Base-by-base conservation (phyloP, 2,329 filamentous ascomycete species). In the Microthyrium microscopicum region DNA sequence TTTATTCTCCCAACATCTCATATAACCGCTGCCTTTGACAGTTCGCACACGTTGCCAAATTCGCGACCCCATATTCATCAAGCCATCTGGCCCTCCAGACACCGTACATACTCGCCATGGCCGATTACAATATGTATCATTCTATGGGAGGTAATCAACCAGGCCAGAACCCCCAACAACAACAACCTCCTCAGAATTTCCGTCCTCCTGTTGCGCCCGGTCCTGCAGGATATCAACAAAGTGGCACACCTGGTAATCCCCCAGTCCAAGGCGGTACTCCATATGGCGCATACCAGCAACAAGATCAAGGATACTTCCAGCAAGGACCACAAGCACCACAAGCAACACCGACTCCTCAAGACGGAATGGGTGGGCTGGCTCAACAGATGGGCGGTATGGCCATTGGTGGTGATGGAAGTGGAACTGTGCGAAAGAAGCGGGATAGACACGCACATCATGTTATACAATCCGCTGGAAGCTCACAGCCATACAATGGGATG, bases 371-470 rank as follows among this genome's bases (percentile, higher is more conserved):
- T 47, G 62, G 61, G 12, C 52, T 83, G 39, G 66, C 73, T 29
- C 67, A 73, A 35, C 83, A 91, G 54, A 78, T 92, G 76, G 75
- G 76, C 26, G 73, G 73, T 39, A 70, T 91, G 68, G 74, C 66
- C 26, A 60, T 92, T 43, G 72, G 66, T 21, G 55, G 50, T 37
- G 64, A 63, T 29, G 60, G 62, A 31, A 60, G 61, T 3, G 57
- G 37, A 66, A 48, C 39, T 54, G 54, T 39, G 53, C 54, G 42
- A 55, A 60, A 85, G 66, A 95, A 93, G 72, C 94, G 93, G 67
- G 79, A 94, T 53, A 73, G 83, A 39, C 87, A 95, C 57, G 87
- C 85, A 41, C 80, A 92, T 55, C 87, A 95, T 54, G 77, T 73
- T 25, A 71, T 95, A 34, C 82, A 87, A 42, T 72, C 79, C 9